Conservation (phyloP, 208 protist species). For the Crithidia sp. region DNA sequence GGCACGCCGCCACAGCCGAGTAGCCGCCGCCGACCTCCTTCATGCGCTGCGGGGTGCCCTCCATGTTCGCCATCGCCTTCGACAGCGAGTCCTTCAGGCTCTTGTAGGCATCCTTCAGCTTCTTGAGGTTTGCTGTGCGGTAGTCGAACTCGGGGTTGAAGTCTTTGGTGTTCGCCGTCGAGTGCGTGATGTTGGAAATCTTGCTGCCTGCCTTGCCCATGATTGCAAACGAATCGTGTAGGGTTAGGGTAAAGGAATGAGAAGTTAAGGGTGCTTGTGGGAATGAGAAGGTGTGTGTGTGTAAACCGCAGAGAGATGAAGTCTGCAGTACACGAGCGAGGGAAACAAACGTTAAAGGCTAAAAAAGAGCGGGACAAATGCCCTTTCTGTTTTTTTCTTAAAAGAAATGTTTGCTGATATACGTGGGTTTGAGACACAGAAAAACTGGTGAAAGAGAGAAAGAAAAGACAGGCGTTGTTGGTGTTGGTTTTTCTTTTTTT, state of each 20-base stretch:
- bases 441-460: too few species aligned
- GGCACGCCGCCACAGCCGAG: conserved; percentile 24
- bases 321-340: too few species aligned
- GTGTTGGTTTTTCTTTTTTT: background rate
- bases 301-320: too few species aligned
- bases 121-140: conserved; percentile 35
- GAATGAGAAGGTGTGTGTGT: too few species aligned
- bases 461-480: background rate
- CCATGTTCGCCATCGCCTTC: conserved; percentile 12
- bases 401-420: too few species aligned
- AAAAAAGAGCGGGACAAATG: too few species aligned
- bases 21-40: conserved; percentile 30
- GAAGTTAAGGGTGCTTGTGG: background rate
- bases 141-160: conserved; percentile 28
- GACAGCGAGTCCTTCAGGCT: conserved; percentile 9
- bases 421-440: too few species aligned
- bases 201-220: conserved; percentile 31
- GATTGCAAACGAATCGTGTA: background rate
- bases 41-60: conserved; percentile 20
- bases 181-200: background rate
- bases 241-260: background rate
- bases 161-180: conserved; percentile 2
- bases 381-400: background rate
- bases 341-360: too few species aligned
- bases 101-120: conserved; percentile 32